Conservation (phyloP, 371 early-diverging fungal genomes). For the Rozella allomycis region DNA sequence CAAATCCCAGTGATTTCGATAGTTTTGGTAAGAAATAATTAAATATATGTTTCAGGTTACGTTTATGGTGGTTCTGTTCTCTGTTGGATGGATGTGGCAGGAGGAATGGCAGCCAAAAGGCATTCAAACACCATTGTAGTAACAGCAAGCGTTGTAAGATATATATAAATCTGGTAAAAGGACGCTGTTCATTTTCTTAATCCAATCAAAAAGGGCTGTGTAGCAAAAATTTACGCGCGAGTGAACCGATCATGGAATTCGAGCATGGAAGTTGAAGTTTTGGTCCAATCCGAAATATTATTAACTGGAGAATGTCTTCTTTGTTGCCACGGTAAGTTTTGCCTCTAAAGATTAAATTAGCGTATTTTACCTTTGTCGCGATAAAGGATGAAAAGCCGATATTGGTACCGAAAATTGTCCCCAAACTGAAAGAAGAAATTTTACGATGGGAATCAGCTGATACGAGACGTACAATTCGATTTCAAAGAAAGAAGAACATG, state of each 20-base stretch:
- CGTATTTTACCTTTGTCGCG: constrained; percentile 52
- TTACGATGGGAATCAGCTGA: constrained; percentile 35
- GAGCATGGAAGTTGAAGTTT: constrained; percentile 49
- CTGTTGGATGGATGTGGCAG: too few relatives aligned
- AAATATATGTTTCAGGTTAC: too few relatives aligned
- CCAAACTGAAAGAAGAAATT: constrained; percentile 17
- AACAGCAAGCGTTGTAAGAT: too few relatives aligned
- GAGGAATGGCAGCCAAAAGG: too few relatives aligned
- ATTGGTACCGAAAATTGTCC: constrained; percentile 21
- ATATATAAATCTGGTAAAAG: too few relatives aligned
- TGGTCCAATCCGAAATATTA: constrained; percentile 43
- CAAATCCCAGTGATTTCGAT: too few relatives aligned
- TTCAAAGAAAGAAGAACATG: constrained; percentile 10
- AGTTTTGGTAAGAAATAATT: too few relatives aligned
- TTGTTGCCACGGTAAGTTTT: constrained; percentile 28
- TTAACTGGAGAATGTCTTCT: constrained; percentile 29
- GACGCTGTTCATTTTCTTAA: constrained; percentile 42
- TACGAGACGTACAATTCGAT: constrained; percentile 16
- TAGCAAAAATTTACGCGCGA: constrained; percentile 37
- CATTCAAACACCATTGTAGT: too few relatives aligned
- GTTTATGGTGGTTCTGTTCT: too few relatives aligned
- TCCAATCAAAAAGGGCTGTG: constrained; percentile 39
- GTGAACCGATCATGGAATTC: constrained; percentile 50
- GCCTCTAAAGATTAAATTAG: too few relatives aligned
- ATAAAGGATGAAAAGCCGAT: constrained; percentile 15